Evolutionary conservation across 164 flowering plant species (phyloP).

Genomic region (Nelumbo lutea): DNA sequence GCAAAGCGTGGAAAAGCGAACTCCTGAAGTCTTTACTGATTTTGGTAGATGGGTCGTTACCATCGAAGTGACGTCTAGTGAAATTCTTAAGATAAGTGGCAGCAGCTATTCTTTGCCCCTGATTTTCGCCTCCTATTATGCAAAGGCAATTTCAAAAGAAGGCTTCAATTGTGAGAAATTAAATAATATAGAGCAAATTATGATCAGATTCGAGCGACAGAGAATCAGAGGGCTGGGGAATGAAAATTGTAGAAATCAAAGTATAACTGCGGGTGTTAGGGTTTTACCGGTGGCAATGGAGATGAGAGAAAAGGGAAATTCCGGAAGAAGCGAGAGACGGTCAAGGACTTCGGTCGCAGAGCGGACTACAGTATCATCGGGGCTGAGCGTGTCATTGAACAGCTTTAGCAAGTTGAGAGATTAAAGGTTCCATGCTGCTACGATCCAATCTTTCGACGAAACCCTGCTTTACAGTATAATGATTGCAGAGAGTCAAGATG

Average conservation of each 20-base stretch:
- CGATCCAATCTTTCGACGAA: not conserved
- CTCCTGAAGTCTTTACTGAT: slow-evolving; percentile 46
- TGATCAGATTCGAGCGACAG: not conserved
- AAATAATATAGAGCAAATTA: not conserved
- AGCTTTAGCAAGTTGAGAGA: slow-evolving; percentile 30
- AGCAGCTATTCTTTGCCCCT: slow-evolving; percentile 58
- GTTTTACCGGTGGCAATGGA: slow-evolving; percentile 45
- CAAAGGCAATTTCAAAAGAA: not conserved
- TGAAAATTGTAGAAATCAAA: not conserved
- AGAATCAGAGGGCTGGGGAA: not conserved
- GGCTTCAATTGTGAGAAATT: not conserved
- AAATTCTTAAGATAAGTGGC: slow-evolving; percentile 73
- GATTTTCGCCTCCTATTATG: slow-evolving; percentile 38
- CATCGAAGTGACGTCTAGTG: slow-evolving; percentile 32
- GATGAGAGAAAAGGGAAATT: slow-evolving; percentile 57
- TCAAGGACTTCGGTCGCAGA: slow-evolving; percentile 60
- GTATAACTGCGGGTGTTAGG: not conserved
- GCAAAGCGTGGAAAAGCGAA: slow-evolving; percentile 48
- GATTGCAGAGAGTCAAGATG: no score
- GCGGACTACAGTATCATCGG: slow-evolving; percentile 31
- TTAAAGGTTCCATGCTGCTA: slow-evolving; percentile 32
- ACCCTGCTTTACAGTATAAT: not conserved
- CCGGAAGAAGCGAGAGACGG: slow-evolving; percentile 46
- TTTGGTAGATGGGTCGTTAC: slow-evolving; percentile 15
- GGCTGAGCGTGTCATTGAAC: slow-evolving; percentile 46